Conservation (phyloP, 306 rosid genomes). For the Mimosa pudica region DNA sequence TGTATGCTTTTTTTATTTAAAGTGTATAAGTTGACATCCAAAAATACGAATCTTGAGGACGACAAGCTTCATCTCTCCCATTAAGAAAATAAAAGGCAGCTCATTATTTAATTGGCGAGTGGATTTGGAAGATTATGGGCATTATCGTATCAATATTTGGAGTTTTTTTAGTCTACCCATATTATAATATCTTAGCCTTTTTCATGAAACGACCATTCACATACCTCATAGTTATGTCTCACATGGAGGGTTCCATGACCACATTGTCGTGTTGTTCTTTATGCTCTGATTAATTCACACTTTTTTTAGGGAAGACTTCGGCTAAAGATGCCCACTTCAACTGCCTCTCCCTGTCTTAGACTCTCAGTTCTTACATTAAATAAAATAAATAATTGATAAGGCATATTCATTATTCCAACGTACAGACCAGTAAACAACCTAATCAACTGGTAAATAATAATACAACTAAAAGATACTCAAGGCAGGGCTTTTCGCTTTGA, state of each 20-base stretch:
- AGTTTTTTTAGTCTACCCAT: not conserved
- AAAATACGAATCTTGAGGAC: constrained; percentile 6
- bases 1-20: not conserved
- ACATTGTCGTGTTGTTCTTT: constrained; percentile 13
- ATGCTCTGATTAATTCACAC: not conserved
- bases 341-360: constrained; percentile 5
- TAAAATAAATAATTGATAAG: not conserved
- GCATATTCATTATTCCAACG: constrained; percentile 5
- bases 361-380: not conserved
- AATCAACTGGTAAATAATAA: not conserved
- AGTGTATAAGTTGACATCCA: not conserved
- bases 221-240: constrained; percentile 20
- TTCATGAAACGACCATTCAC: constrained; percentile 8
- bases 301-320: constrained; percentile 30
- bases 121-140: constrained; percentile 27
- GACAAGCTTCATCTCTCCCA: not conserved
- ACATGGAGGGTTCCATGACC: constrained; percentile 33
- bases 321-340: constrained; percentile 33
- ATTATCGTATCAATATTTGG: not conserved
- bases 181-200: not conserved
- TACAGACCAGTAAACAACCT: constrained; percentile 1
- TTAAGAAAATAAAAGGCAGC: constrained; percentile 1
- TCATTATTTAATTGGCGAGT: constrained; percentile 10
- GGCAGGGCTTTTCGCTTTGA: constrained; percentile 15
- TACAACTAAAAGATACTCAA: constrained; percentile 3